These are phyloP conservation scores for Aspergillus caelatus DNA, from an alignment of 2,329 filamentous ascomycete genomes.

Conservation along the genomic window DNA sequence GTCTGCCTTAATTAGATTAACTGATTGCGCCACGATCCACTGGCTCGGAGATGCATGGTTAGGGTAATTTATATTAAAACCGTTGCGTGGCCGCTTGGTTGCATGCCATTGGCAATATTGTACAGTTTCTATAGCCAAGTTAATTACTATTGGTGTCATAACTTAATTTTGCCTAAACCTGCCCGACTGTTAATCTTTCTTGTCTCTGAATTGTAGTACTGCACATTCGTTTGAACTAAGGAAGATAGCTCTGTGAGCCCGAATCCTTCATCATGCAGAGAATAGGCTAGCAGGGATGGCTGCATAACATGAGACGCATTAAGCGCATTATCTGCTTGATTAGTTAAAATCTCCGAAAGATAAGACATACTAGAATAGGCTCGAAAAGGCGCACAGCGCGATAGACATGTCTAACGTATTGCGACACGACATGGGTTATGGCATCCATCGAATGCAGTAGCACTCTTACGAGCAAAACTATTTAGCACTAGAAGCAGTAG, in stretches of 20 bases:
- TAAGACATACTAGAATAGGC: neutral
- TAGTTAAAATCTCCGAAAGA: neutral
- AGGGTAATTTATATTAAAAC: neutral
- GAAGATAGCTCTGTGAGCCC: neutral
- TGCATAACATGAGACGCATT: neutral
- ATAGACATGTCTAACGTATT: neutral
- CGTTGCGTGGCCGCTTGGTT: neutral
- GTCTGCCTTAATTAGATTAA: conserved; percentile 37
- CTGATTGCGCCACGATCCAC: neutral
- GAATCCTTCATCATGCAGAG: neutral
- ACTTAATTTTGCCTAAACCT: neutral
- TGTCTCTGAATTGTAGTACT: neutral
- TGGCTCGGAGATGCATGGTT: neutral
- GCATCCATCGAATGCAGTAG: neutral
- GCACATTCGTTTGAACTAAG: neutral
- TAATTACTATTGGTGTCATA: neutral
- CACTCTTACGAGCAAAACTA: neutral
- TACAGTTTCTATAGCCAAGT: neutral
- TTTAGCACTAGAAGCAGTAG: neutral
- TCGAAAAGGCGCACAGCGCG: neutral
- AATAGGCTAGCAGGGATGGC: neutral
- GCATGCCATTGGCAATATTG: neutral
- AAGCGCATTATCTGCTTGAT: neutral
- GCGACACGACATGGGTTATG: neutral
- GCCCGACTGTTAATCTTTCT: neutral